These are phyloP conservation scores for Coemansia sp. DNA, from an alignment of 192 early-diverging fungal species.

Conservation along the genomic window DNA sequence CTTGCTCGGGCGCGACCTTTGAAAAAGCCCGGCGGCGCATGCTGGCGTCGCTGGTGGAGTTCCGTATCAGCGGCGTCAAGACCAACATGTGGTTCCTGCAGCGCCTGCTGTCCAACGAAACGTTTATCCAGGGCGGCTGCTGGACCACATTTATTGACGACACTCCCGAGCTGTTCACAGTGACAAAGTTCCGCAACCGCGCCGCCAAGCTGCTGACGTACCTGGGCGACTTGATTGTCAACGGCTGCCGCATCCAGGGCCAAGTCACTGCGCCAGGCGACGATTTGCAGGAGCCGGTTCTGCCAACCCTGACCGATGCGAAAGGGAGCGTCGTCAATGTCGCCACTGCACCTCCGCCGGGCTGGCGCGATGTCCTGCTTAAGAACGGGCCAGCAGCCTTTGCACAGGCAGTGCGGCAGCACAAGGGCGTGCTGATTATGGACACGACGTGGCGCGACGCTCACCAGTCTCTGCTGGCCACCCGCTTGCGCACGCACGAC, in stretches of 20 bases:
- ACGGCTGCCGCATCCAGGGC: conserved; percentile 89
- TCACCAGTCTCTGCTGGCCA: conserved; percentile 93
- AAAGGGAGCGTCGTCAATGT: conserved; percentile 56
- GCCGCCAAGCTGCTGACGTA: conserved; percentile 86
- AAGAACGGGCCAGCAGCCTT: conserved; percentile 87
- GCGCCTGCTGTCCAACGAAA: conserved; percentile 77
- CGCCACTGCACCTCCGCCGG: conserved; percentile 59
- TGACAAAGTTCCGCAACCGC: conserved; percentile 76
- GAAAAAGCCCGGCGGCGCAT: conserved; percentile 88
- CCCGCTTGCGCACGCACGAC: conserved; percentile 93
- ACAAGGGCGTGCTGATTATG: conserved; percentile 86
- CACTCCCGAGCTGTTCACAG: conserved; percentile 84
- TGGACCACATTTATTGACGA: conserved; percentile 99
- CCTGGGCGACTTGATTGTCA: conserved; percentile 87
- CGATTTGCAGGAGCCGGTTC: conserved; percentile 58
- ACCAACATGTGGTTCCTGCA: conserved; percentile 95
- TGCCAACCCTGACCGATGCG: conserved; percentile 60
- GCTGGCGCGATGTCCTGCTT: conserved; percentile 88
- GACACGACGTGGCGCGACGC: conserved; percentile 98
- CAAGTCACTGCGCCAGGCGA: conserved; percentile 75
- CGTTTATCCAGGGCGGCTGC: conserved; percentile 76
- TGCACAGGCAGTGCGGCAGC: conserved; percentile 83
- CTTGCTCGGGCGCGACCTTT: conserved; percentile 83
- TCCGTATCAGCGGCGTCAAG: conserved; percentile 94
- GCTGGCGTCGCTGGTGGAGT: conserved; percentile 85